A percentile compares a stretch with the other conserved stretches of the same genome.
phyloP scores from a whole-genome alignment of 306 rosid species.

The Trifolium dubium region DNA sequence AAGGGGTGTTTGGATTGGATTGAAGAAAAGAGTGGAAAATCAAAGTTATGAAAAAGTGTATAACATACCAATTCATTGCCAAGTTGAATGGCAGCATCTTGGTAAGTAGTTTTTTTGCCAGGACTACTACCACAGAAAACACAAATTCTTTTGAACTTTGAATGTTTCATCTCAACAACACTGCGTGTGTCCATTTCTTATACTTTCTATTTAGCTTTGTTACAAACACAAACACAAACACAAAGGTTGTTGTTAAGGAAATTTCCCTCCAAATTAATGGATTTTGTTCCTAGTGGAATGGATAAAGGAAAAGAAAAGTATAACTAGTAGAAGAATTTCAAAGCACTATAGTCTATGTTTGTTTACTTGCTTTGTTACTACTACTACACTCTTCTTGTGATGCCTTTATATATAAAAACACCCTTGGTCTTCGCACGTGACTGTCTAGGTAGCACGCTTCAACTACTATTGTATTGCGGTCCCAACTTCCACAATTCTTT shows the following conservation, averaged over 20 bases:
- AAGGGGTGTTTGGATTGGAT: not conserved
- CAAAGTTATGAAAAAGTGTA: not conserved
- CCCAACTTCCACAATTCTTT: not conserved
- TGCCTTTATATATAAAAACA: not conserved
- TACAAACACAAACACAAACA: not conserved
- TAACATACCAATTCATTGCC: constrained; percentile 87
- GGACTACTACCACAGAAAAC: constrained; percentile 99
- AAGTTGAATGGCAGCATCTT: constrained; percentile 92
- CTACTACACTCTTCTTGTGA: not conserved
- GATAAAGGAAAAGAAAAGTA: not conserved
- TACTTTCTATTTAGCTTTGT: not conserved
- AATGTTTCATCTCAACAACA: constrained; percentile 55
- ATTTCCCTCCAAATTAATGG: too few relatives aligned
- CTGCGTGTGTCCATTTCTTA: constrained; percentile 52
- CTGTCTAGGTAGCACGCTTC: not conserved
- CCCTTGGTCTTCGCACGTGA: constrained; percentile 11
- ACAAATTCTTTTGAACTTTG: constrained; percentile 92
- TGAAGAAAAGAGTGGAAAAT: not conserved
- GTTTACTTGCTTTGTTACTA: too few relatives aligned
- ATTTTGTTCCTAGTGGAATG: not conserved
- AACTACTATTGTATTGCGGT: constrained; percentile 23
- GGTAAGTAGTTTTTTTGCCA: constrained; percentile 92
- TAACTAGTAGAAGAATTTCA: too few relatives aligned
- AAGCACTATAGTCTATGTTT: too few relatives aligned
- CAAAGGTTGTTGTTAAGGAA: not conserved